A percentile compares a stretch with the other conserved stretches of the same genome.
Evolutionary conservation across 306 rosid species (phyloP).

Genomic region (Rubus parviflorus): DNA sequence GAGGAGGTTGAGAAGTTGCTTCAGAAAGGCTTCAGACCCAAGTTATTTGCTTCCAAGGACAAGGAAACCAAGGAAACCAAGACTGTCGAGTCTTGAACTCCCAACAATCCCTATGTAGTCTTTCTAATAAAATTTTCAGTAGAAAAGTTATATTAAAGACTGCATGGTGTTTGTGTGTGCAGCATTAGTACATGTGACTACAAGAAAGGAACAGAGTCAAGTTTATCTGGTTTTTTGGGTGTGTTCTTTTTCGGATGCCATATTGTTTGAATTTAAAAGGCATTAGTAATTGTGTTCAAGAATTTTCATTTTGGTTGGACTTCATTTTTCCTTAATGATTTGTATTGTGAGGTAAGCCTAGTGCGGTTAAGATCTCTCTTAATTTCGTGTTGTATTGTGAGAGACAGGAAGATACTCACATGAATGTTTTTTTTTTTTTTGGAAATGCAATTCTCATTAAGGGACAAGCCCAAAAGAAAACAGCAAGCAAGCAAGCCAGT

Average conservation of each 20-base stretch:
- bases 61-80: not conserved
- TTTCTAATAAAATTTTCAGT: not conserved
- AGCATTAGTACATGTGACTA: not conserved
- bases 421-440: too few species aligned
- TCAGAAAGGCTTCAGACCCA: slow-evolving; percentile 38
- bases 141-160: not conserved
- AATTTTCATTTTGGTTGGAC: not conserved
- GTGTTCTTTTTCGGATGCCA: not conserved
- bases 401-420: too few species aligned
- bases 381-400: too few species aligned
- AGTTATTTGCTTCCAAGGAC: slow-evolving; percentile 15
- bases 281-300: not conserved
- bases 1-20: slow-evolving; percentile 71
- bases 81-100: not conserved
- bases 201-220: not conserved
- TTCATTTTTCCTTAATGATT: not conserved
- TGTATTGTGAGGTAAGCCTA: not conserved
- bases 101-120: not conserved
- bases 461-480: too few species aligned
- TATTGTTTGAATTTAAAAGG: not conserved
- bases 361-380: not conserved
- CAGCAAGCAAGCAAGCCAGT: too few species aligned
- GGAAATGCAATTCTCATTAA: too few species aligned
- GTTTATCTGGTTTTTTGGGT: not conserved
- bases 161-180: not conserved